Conservation (phyloP, 1,284 basidiomycete genomes). For the Trichosporon sp. region DNA sequence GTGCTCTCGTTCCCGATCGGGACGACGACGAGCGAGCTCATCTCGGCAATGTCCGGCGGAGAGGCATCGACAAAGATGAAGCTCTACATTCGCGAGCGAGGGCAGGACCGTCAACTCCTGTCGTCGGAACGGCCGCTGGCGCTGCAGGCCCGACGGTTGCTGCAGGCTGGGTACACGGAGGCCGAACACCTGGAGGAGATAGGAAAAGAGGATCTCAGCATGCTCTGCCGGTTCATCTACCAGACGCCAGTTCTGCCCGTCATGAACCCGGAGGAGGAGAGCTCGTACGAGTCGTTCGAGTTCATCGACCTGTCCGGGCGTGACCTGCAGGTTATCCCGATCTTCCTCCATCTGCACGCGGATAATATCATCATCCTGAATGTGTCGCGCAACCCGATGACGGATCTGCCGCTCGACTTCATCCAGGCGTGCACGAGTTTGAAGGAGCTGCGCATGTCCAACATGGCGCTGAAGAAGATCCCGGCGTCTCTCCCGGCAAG, state of each 20-base stretch:
- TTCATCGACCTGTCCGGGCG: conserved; percentile 81
- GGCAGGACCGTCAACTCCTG: conserved; percentile 78
- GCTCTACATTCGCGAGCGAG: conserved; percentile 79
- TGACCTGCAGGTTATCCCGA: conserved; percentile 86
- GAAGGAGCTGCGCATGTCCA: conserved; percentile 82
- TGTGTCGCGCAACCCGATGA: conserved; percentile 91
- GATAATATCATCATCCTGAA: conserved; percentile 84
- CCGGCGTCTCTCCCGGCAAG: conserved; percentile 81
- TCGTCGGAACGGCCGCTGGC: conserved; percentile 81
- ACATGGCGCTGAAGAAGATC: conserved; percentile 93
- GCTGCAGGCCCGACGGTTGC: conserved; percentile 79
- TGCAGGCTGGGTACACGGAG: conserved; percentile 88
- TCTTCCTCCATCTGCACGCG: conserved; percentile 83
- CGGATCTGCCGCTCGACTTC: conserved; percentile 95
- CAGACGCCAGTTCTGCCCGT: conserved; percentile 60
- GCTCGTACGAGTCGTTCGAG: conserved; percentile 74
- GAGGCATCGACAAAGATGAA: conserved; percentile 65
- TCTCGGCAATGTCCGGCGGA: conserved; percentile 60
- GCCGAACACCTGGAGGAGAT: conserved; percentile 79
- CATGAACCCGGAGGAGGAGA: conserved; percentile 68
- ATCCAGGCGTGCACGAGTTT: conserved; percentile 84
- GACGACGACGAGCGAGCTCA: conserved; percentile 72
- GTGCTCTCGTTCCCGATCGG: conserved; percentile 68
- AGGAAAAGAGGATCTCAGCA: conserved; percentile 78
- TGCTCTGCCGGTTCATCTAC: conserved; percentile 84